phyloP scores from a whole-genome alignment of 2,329 filamentous ascomycete genomes.

The Hymenoscyphus linearis region DNA sequence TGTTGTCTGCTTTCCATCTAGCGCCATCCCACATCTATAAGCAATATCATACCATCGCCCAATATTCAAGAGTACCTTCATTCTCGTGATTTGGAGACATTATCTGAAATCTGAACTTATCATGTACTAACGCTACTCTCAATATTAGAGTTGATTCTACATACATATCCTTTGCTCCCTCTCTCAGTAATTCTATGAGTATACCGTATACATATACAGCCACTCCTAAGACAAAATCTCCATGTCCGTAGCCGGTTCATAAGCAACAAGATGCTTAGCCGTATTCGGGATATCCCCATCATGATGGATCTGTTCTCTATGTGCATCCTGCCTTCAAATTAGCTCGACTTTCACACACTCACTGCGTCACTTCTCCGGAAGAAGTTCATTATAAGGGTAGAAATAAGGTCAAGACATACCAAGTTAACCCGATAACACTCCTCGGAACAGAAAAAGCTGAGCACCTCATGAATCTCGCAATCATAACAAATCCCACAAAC shows the following conservation, averaged over 20 bases:
- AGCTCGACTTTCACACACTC: background rate
- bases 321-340: background rate
- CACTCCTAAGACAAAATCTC: constrained; percentile 1
- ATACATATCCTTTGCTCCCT: background rate
- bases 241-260: constrained; percentile 3
- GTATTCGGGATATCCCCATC: constrained; percentile 9
- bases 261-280: constrained; percentile 1
- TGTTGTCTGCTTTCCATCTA: too few species aligned
- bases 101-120: too few species aligned
- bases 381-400: background rate
- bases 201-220: background rate
- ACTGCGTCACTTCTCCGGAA: background rate
- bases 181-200: too few species aligned
- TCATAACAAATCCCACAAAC: constrained; percentile 20
- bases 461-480: constrained; percentile 19
- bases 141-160: too few species aligned
- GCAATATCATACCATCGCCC: too few species aligned
- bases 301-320: constrained; percentile 10
- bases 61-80: too few species aligned
- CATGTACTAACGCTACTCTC: too few species aligned
- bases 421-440: constrained; percentile 24
- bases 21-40: too few species aligned
- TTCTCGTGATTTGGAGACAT: too few species aligned
- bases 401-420: constrained; percentile 10
- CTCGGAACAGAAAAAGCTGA: constrained; percentile 25